Conservation (phyloP, 495 filamentous ascomycete genomes). For the Hypoxylon cercidicola region DNA sequence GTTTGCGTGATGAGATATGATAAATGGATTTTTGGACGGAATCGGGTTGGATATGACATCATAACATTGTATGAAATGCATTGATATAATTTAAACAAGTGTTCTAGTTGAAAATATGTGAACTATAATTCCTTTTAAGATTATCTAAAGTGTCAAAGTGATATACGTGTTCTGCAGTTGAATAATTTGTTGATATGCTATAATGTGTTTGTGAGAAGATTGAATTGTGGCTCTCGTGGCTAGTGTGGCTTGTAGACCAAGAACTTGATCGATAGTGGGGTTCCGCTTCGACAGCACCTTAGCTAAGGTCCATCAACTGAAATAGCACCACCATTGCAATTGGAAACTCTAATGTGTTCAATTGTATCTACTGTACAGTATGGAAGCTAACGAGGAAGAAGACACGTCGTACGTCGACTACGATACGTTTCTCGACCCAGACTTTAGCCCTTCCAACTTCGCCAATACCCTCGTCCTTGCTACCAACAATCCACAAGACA, state of each 20-base stretch:
- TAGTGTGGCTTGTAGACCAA: too few species aligned
- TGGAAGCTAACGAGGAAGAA: constrained; percentile 49
- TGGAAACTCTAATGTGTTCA: constrained; percentile 11
- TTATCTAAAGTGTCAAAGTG: too few species aligned
- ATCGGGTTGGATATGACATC: constrained; percentile 1
- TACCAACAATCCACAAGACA: constrained; percentile 93
- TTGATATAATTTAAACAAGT: too few species aligned
- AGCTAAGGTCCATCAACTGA: background rate
- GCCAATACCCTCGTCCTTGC: constrained; percentile 87
- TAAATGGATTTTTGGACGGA: background rate
- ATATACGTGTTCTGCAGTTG: too few species aligned
- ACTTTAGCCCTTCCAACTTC: constrained; percentile 81
- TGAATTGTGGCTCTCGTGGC: too few species aligned
- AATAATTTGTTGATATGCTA: too few species aligned
- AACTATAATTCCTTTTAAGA: too few species aligned
- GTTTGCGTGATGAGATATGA: background rate
- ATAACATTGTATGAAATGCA: too few species aligned
- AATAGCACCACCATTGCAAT: background rate
- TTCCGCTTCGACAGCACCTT: background rate
- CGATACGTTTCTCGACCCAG: constrained; percentile 85
- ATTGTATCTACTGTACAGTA: constrained; percentile 16
- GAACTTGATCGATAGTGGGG: background rate
- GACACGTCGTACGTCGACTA: constrained; percentile 96
- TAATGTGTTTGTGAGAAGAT: too few species aligned
- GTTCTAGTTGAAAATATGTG: too few species aligned